phyloP scores from a whole-genome alignment of 1,284 basidiomycete genomes.

The Ustilago nuda region DNA sequence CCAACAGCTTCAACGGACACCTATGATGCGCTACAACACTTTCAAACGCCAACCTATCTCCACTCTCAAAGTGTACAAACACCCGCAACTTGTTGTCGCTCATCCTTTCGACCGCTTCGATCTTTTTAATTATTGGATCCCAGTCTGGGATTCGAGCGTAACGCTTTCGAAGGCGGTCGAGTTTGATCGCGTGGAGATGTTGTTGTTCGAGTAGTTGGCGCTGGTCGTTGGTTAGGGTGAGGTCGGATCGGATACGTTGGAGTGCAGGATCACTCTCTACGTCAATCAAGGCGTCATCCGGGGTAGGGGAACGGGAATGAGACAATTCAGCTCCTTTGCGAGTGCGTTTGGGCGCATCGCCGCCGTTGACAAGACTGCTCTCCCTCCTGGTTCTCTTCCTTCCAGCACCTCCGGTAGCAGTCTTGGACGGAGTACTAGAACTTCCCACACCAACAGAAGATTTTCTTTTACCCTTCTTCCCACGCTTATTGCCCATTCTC shows the following conservation, averaged over 20 bases:
- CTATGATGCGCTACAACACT: slow-evolving; percentile 40
- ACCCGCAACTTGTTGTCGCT: slow-evolving; percentile 39
- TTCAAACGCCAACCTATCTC: slow-evolving; percentile 47
- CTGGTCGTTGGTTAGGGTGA: slow-evolving; percentile 20
- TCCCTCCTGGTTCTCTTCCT: neutral
- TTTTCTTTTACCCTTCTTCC: slow-evolving; percentile 36
- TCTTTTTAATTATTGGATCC: slow-evolving; percentile 50
- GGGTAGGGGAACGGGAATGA: slow-evolving; percentile 17
- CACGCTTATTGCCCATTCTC: slow-evolving; percentile 25
- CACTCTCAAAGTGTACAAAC: slow-evolving; percentile 46
- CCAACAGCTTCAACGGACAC: slow-evolving; percentile 53
- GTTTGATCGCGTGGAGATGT: slow-evolving; percentile 24
- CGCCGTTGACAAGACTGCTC: neutral
- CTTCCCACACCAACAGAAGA: neutral
- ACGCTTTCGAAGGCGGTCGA: slow-evolving; percentile 35
- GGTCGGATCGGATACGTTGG: slow-evolving; percentile 30
- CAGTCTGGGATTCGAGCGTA: slow-evolving; percentile 53
- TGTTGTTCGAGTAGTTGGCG: slow-evolving; percentile 26
- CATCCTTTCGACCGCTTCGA: slow-evolving; percentile 51
- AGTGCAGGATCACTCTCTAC: slow-evolving; percentile 16
- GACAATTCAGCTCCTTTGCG: neutral
- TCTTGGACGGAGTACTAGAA: slow-evolving; percentile 3
- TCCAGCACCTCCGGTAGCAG: neutral
- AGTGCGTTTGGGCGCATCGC: neutral
- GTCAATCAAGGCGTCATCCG: slow-evolving; percentile 14